Base-by-base conservation (phyloP, 2,329 filamentous ascomycete species). In the Fusarium algeriense region DNA sequence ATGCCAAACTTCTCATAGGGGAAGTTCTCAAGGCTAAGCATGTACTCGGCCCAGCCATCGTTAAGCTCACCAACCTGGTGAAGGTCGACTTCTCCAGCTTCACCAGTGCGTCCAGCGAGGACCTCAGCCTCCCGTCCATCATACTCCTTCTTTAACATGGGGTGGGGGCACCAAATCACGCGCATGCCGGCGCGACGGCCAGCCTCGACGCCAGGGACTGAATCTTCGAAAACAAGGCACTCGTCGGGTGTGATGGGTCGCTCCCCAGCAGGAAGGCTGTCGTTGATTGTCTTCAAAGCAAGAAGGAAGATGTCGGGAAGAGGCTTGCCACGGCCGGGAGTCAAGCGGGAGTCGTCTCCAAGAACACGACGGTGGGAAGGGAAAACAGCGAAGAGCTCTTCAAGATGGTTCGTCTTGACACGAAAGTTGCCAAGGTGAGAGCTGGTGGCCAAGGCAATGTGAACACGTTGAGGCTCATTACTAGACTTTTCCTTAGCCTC, bases 171-270 rank as follows among this genome's bases (percentile, higher is more conserved):
- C 96, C 96, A 99, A 2, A 97, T 86, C 15, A 97, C 94, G 73
- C 95, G 90, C 95, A 98, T 98, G 0, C 95, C 95, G 0, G 96
- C 96, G 72, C 96, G 89, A 57, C 96, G 86, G 7, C 94, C 96
- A 4, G 94, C 90, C 82, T 99, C 96, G 5, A 98, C 94, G 7
- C 96, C 96, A 0, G 94, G 93, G 3, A 98, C 95, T 48, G 92
- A 93, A 81, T 99, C 96, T 82, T 99, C 96, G 76, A 99, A 98
- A 0, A 98, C 96, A 19, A 99, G 85, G 79, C 96, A 98, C 81
- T 98, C 95, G 73, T 93, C 92, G 0, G 94, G 94, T 58, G 79
- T 85, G 69, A 99, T 91, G 64, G 88, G 83, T 71, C 86, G 83
- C 55, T 92, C 90, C 41, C 89, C 89, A 6, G 86, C 82, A 1